Evolutionary conservation across 2,329 filamentous ascomycete genomes (phyloP).

Genomic region (Alternaria metachromatica): DNA sequence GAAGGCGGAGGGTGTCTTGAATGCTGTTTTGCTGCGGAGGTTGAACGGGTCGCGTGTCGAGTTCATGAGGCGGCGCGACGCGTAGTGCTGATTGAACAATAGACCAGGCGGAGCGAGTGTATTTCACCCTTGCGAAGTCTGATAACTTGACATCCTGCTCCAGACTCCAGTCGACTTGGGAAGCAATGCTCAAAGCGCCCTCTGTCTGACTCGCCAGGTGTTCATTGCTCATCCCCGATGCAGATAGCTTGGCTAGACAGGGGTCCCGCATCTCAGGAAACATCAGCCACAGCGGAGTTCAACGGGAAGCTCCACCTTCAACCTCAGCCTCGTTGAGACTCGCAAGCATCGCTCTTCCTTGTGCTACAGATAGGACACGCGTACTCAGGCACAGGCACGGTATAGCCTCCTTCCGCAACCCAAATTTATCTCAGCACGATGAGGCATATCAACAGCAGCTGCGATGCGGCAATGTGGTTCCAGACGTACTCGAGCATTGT

Average conservation of each 20-base stretch:
- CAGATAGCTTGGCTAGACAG: conserved; percentile 23
- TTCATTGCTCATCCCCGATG: conserved; percentile 27
- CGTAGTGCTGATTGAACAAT: conserved; percentile 3
- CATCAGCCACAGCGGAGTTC: conserved; percentile 20
- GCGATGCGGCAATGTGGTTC: neutral
- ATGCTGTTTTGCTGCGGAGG: conserved; percentile 46
- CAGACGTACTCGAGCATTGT: neutral
- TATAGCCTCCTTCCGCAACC: conserved; percentile 4
- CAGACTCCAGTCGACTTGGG: neutral
- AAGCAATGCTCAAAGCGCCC: conserved; percentile 1
- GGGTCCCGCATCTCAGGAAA: conserved; percentile 15
- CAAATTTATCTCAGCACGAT: neutral
- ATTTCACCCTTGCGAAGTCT: conserved; percentile 6
- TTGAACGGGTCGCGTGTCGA: conserved; percentile 55
- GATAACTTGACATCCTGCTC: conserved; percentile 7
- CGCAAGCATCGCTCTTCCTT: conserved; percentile 1
- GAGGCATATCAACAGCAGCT: neutral
- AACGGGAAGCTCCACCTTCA: conserved; percentile 16
- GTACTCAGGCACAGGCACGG: conserved; percentile 1
- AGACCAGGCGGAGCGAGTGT: conserved; percentile 4
- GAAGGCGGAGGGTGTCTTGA: conserved; percentile 37
- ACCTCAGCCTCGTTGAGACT: conserved; percentile 15
- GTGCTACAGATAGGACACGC: neutral
- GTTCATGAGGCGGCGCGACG: conserved; percentile 46
- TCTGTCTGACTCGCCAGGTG: conserved; percentile 30